Base-by-base conservation (phyloP, 2,329 filamentous ascomycete genomes). In the Paraconiothyrium sp. region DNA sequence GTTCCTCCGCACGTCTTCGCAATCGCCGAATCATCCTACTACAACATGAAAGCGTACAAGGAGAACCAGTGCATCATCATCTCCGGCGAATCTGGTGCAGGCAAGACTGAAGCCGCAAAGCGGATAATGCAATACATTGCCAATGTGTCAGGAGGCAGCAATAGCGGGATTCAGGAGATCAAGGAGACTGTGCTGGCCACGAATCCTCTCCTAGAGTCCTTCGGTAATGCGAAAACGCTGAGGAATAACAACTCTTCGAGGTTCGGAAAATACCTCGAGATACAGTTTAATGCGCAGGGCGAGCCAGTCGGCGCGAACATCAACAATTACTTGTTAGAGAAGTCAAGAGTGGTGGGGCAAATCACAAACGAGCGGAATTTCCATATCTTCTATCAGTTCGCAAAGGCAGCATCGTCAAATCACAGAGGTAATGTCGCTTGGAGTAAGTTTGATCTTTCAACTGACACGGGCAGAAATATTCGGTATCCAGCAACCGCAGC, bases 41-140 rank as follows among this genome's bases (percentile, higher is more conserved):
- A 98, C 84, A 98, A 99, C 84, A 98, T 99, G 95, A 98, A 98
- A 80, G 94, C 94, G 50, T 99, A 99, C 85, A 93, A 93, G 75
- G 95, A 98, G 72, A 98, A 98, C 83, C 95, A 99, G 80, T 98
- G 95, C 82, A 94, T 99, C 70, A 99, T 99, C 80, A 99, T 99
- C 72, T 98, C 95, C 4, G 95, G 95, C 77, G 95, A 99, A 82
- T 98, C 95, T 2, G 95, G 95, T 77, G 95, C 95, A 37, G 95
- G 95, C 78, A 99, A 99, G 85, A 99, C 95, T 14, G 95, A 99
- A 81, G 95, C 95, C 5, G 95, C 95, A 63, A 98, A 99, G 86
- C 91, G 94, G 72, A 92, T 99, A 74, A 99, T 99, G 94, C 95
- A 99, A 82, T 99, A 99, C 82, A 98, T 99, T 79, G 95, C 95